Evolutionary conservation across 1,284 basidiomycete genomes (phyloP), one percentile per base, ranked within the genome.

Genomic region (Gastroboletus turbinatus): DNA sequence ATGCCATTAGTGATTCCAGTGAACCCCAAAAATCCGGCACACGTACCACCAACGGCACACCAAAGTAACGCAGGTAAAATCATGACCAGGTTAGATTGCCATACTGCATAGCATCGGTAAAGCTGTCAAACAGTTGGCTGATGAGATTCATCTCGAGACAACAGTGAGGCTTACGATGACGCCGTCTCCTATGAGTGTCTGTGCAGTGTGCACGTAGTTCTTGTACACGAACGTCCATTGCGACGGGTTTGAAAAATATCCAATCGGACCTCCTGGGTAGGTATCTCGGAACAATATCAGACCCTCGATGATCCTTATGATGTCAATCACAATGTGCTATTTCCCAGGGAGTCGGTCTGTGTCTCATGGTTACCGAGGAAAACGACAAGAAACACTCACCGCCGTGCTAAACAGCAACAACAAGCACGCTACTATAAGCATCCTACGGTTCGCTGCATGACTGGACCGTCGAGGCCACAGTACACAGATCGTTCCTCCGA

Each of bases 101-200:
- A 57, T 16, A 52, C 46, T 2, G 33, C 40, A 17, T 57, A 60
- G 35, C 59, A 60, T 4, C 59, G 59, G 40, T 60, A 61, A 17
- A 60, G 46, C 59, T 60, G 10, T 16, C n/a, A 23, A 23, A 7
- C 2, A 5, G 5, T 60, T 29, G 39, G 27, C 9, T 33, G 25
- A 21, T 10, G 21, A 23, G 14, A 1, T 8, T 46, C n/a, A 16
- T 17, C 25, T 14, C 6, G 32, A 25, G 21, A 5, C 1, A 25
- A 3, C 2, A 25, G 36, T 2, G 38, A 30, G 35, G 38, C 54
- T 62, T n/a, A 60, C 57, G 17, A 43, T 19, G 27, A 54, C 69
- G 16, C 61, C 69, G 33, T 73, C 69, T 4, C 68, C 65, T 39
- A 70, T 60, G 19, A 72, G 61, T 1, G 70, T 72, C 46, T 73